Evolutionary conservation across 2,329 filamentous ascomycete genomes (phyloP).

Genomic region (Claviceps lovelessii): DNA sequence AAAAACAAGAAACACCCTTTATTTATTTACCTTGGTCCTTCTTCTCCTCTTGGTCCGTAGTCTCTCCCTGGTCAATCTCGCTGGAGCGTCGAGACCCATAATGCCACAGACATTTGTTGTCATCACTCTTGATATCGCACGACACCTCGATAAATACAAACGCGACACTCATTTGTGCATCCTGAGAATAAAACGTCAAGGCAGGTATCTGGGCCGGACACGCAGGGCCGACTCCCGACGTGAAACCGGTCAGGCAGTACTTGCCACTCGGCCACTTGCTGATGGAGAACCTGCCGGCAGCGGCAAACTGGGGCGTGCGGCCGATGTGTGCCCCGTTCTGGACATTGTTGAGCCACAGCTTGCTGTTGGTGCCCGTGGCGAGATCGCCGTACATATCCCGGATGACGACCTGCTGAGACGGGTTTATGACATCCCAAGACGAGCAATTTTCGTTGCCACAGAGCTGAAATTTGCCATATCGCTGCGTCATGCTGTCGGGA

Average conservation of each 20-base stretch:
- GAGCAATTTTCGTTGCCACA: conserved; percentile 8
- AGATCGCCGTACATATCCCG: conserved; percentile 7
- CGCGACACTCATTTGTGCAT: conserved; percentile 8
- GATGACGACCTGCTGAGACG: conserved; percentile 5
- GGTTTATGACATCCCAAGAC: conserved; percentile 4
- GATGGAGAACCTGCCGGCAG: conserved; percentile 8
- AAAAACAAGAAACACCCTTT: no score
- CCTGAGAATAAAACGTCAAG: conserved; percentile 9
- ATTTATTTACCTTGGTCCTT: background rate
- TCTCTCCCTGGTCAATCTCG: conserved; percentile 4
- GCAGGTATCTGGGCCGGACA: conserved; percentile 7
- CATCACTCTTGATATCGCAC: conserved; percentile 7
- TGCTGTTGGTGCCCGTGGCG: conserved; percentile 5
- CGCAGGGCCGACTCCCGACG: conserved; percentile 6
- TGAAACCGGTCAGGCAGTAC: conserved; percentile 9
- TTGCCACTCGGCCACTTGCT: conserved; percentile 11
- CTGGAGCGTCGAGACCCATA: conserved; percentile 7
- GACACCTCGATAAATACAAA: conserved; percentile 9
- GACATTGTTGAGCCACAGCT: conserved; percentile 9
- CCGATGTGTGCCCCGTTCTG: conserved; percentile 6
- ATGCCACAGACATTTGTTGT: conserved; percentile 10
- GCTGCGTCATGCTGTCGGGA: conserved; percentile 7
- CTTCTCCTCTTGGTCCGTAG: no score
- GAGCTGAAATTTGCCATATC: conserved; percentile 10
- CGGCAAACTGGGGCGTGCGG: conserved; percentile 4